Percentiles rank a stretch among this genome's conserved stretches.
phyloP scores from a whole-genome alignment of 139 green algal genomes.

The Chlorella sp. region DNA sequence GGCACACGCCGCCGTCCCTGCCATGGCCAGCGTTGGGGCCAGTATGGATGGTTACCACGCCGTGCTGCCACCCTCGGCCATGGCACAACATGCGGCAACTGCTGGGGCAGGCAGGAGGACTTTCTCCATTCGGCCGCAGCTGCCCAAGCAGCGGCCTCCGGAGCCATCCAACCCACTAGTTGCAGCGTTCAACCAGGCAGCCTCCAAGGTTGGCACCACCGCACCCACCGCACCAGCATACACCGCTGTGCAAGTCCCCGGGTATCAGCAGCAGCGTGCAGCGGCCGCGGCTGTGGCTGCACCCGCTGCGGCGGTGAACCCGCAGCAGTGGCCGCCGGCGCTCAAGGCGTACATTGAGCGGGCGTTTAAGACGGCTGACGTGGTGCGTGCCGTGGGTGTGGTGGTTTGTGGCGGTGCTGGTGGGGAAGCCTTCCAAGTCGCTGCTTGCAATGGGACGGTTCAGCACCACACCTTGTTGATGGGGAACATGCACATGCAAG shows the following conservation, averaged over 20 bases:
- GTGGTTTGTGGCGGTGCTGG: too few species aligned
- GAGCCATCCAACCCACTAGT: slow-evolving; percentile 10
- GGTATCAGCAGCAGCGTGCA: background rate
- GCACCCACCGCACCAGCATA: slow-evolving; percentile 11
- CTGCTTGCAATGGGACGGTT: too few species aligned
- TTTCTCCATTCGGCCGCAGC: slow-evolving; percentile 44
- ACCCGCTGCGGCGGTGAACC: background rate
- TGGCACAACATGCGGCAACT: background rate
- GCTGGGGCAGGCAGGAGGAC: background rate
- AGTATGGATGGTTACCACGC: slow-evolving; percentile 1
- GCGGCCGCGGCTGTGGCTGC: background rate
- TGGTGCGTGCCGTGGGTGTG: background rate
- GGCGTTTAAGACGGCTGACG: slow-evolving; percentile 37
- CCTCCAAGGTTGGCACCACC: background rate
- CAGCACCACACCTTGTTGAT: too few species aligned
- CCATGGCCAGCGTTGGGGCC: background rate
- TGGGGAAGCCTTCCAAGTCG: too few species aligned
- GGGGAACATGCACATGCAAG: too few species aligned
- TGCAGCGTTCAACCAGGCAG: slow-evolving; percentile 12
- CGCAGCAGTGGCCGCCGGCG: slow-evolving; percentile 48
- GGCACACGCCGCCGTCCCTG: background rate
- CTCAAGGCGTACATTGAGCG: slow-evolving; percentile 58
- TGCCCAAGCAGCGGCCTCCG: slow-evolving; percentile 13
- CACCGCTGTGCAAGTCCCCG: slow-evolving; percentile 1
- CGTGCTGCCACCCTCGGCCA: background rate